These are phyloP conservation scores for Suillus ampliporus DNA, from an alignment of 768 basidiomycete species.

Conservation along the genomic window DNA sequence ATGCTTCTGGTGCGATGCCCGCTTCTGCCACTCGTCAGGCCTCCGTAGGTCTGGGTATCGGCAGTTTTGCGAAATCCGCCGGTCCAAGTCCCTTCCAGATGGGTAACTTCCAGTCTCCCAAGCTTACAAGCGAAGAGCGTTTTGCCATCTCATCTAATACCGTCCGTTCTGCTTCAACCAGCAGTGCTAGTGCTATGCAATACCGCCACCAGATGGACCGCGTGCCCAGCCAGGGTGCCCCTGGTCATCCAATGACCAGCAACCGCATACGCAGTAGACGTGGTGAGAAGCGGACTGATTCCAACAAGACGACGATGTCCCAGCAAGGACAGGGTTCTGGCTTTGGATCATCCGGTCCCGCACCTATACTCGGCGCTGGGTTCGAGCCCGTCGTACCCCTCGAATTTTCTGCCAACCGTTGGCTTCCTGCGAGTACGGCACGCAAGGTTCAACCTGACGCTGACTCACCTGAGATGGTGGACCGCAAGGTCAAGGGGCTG, in stretches of 20 bases:
- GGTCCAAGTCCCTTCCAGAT: conserved; percentile 43
- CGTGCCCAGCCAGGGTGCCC: conserved; percentile 61
- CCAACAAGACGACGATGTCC: conserved; percentile 46
- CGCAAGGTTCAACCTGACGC: conserved; percentile 53
- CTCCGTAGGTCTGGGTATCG: conserved; percentile 52
- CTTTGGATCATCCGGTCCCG: conserved; percentile 37
- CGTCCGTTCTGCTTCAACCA: conserved; percentile 57
- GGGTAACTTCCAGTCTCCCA: conserved; percentile 69
- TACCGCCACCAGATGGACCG: conserved; percentile 59
- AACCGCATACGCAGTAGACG: conserved; percentile 81
- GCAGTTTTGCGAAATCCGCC: conserved; percentile 8
- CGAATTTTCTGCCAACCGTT: conserved; percentile 77
- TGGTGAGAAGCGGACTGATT: conserved; percentile 73
- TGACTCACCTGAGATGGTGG: conserved; percentile 84
- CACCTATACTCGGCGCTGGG: conserved; percentile 31
- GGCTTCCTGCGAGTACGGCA: conserved; percentile 59
- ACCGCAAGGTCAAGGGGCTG: conserved; percentile 89
- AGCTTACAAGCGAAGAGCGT: conserved; percentile 74
- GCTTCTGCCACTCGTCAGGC: conserved; percentile 50
- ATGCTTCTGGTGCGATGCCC: conserved; percentile 48
- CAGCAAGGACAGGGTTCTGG: conserved; percentile 45
- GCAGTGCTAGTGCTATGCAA: conserved; percentile 56
- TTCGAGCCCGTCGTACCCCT: conserved; percentile 66
- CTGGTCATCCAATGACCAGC: conserved; percentile 53
- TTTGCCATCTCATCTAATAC: conserved; percentile 49